A percentile compares a stretch with the other conserved stretches of the same genome.
Conservation (phyloP, 1,284 basidiomycete genomes). For the Psilocybe mexicana region DNA sequence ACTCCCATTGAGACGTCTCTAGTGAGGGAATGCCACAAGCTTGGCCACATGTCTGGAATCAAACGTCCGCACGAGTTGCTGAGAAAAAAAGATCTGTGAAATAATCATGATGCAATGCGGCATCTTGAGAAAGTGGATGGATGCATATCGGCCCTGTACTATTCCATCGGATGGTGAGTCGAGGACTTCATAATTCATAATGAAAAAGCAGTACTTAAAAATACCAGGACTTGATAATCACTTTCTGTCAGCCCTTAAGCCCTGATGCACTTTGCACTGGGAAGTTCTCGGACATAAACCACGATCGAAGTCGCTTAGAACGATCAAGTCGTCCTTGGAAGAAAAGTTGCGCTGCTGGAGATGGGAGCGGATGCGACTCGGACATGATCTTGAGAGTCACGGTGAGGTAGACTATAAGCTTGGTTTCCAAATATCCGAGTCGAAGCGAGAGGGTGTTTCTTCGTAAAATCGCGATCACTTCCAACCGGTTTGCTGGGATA, state of each 20-base stretch:
- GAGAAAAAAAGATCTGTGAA: neutral
- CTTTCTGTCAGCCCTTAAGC: neutral
- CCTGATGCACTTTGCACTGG: neutral
- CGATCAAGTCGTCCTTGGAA: neutral
- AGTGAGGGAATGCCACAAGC: neutral
- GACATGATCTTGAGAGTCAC: neutral
- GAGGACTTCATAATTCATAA: neutral
- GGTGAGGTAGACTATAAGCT: neutral
- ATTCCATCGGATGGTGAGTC: neutral
- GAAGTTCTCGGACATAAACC: neutral
- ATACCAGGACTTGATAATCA: neutral
- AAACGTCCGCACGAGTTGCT: neutral
- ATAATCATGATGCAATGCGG: neutral
- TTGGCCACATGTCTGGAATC: neutral
- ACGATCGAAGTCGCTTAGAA: neutral
- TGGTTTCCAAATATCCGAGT: neutral
- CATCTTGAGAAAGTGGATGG: neutral
- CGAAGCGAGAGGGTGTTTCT: neutral
- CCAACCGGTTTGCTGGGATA: neutral
- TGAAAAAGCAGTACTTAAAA: neutral
- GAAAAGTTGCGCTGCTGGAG: neutral
- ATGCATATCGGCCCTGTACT: neutral
- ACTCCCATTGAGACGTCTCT: neutral
- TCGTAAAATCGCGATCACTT: neutral
- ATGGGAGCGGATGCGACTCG: neutral